Base-by-base conservation (phyloP, 1,139 yeast genomes). In the Kodamaea alishanica region DNA sequence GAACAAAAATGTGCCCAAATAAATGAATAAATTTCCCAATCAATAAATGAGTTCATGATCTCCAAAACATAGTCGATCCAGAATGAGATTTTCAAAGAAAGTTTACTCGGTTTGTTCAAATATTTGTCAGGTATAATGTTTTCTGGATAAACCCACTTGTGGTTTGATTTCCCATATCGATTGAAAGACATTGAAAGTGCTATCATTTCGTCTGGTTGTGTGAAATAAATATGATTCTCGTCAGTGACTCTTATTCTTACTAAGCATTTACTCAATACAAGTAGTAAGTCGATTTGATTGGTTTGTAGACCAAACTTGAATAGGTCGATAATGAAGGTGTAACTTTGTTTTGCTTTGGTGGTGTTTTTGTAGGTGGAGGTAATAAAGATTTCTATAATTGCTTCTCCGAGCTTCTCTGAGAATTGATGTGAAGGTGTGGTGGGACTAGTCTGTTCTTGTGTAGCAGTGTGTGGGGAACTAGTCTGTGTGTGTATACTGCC, bases 11-110 rank as follows among this genome's bases (percentile, higher is more conserved):
- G 89, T 0, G 84, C 78, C 70, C 85, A 67, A 1, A 80, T 60
- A 51, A 70, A 83, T 0, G 89, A 78, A 53, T 80, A 86, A 1
- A 80, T 58, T 44, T 84, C 92, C 90, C 92, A 85, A 41, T 76
- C 73, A 20, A 75, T 65, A 30, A 81, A 83, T 9, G 67, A 63
- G n/a, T 70, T 73, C 51, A 84, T 57, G 0, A 83, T 65, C 9
- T 64, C 61, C 11, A 75, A 57, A 2, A 81, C 77, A 9, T 78
- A 48, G 2, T 67, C 57, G 6, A 84, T 59, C 84, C 88, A 80
- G 11, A 57, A 51, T 4, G 72, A 57, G 12, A 81, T 64, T 47
- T 80, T 78, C 11, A 79, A 58, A 8, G 57, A 43, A 34, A 46
- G 23, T 5, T 30, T 37, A 8, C 48, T 46, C 1, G 76, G 76